A percentile compares a stretch with the other conserved stretches of the same genome.
Conservation (phyloP, 2,329 filamentous ascomycete species). For the Trichoderma semiorbis region DNA sequence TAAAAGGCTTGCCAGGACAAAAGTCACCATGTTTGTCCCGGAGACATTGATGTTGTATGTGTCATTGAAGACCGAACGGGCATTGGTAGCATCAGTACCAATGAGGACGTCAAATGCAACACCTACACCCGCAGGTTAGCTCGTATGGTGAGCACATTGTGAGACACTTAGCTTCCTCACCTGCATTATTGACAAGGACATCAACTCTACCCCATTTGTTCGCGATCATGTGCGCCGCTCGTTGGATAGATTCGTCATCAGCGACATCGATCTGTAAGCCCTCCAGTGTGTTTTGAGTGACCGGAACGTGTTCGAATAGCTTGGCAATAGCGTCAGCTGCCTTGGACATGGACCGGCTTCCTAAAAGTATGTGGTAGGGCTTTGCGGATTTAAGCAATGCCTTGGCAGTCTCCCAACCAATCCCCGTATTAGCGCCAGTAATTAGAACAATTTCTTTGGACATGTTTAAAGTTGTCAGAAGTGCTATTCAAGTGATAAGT, state of each 20-base stretch:
- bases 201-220: background rate
- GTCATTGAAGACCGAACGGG: background rate
- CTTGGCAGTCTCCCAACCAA: background rate
- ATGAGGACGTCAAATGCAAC: background rate
- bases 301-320: background rate
- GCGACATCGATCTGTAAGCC: background rate
- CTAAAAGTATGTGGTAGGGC: background rate
- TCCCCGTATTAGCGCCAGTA: background rate
- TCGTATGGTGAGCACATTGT: background rate
- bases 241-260: background rate
- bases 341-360: background rate
- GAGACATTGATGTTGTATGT: background rate
- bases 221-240: background rate
- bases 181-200: background rate
- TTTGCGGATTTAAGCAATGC: background rate
- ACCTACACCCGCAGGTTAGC: background rate
- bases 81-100: background rate
- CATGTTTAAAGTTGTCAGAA: background rate
- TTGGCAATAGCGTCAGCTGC: background rate
- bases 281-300: background rate
- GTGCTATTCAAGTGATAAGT: background rate
- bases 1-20: background rate
- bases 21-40: background rate
- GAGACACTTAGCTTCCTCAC: background rate
- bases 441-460: background rate